Evolutionary conservation across 805 yeast genomes (phyloP).

Genomic region (Lipomyces yamanashiensis): DNA sequence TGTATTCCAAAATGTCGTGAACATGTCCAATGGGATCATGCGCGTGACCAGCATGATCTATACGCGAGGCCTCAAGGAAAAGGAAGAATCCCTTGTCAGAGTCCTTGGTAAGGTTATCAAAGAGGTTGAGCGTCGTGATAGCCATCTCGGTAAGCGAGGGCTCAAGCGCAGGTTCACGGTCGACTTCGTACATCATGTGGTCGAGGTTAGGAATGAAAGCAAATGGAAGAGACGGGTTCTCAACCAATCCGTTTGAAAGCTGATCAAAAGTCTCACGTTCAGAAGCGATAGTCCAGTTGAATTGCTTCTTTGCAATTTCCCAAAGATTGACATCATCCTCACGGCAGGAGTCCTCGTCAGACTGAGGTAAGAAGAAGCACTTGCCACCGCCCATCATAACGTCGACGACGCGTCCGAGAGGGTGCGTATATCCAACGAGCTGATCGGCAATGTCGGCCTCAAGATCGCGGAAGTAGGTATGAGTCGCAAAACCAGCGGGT

Average conservation of each 20-base stretch:
- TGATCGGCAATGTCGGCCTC: constrained; percentile 88
- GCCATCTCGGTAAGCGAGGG: constrained; percentile 86
- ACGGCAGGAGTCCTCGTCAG: constrained; percentile 64
- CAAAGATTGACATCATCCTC: constrained; percentile 71
- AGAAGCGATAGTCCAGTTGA: constrained; percentile 46
- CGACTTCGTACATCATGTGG: constrained; percentile 86
- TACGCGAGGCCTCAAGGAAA: constrained; percentile 87
- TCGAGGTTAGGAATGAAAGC: constrained; percentile 73
- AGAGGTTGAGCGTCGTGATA: constrained; percentile 69
- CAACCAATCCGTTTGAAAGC: constrained; percentile 54
- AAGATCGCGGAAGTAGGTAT: constrained; percentile 72
- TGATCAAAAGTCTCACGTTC: constrained; percentile 63
- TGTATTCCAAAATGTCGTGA: constrained; percentile 85
- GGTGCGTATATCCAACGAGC: constrained; percentile 73
- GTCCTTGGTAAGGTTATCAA: constrained; percentile 67
- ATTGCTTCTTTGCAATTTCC: constrained; percentile 59
- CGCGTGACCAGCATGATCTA: constrained; percentile 93
- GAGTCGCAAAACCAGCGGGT: constrained; percentile 87
- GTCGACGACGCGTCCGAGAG: constrained; percentile 79
- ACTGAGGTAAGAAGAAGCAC: constrained; percentile 72
- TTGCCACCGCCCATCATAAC: constrained; percentile 83
- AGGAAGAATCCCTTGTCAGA: constrained; percentile 85
- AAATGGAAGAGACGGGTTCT: constrained; percentile 72
- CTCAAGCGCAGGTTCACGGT: constrained; percentile 61
- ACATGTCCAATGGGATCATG: constrained; percentile 96